Evolutionary conservation across 352 stramenopile genomes (phyloP).

Genomic region (Phytophthora fragariae): DNA sequence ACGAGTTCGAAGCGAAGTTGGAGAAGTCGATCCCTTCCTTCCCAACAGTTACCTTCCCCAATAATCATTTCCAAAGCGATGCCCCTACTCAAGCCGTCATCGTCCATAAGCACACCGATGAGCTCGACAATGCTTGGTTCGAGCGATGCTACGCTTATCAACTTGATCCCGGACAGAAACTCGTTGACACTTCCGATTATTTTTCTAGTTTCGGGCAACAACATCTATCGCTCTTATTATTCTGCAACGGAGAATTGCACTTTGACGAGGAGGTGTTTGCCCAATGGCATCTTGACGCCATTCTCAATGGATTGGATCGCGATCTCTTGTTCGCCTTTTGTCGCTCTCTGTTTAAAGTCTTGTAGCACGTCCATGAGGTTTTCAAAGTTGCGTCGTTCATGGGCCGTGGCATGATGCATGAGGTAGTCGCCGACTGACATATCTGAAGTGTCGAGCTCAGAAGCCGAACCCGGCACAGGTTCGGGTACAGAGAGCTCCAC

Average conservation of each 20-base stretch:
- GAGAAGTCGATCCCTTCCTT: neutral
- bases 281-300: slow-evolving; percentile 47
- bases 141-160: neutral
- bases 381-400: slow-evolving; percentile 65
- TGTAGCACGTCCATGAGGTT: slow-evolving; percentile 62
- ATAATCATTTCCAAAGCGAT: neutral
- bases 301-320: slow-evolving; percentile 42
- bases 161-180: neutral
- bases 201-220: neutral
- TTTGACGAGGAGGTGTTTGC: slow-evolving; percentile 47
- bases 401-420: slow-evolving; percentile 48
- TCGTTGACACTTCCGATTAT: neutral
- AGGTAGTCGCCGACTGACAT: slow-evolving; percentile 55
- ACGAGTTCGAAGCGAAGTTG: slow-evolving; percentile 3
- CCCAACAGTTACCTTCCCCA: slow-evolving; percentile 1
- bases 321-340: neutral
- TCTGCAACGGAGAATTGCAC: slow-evolving; percentile 52
- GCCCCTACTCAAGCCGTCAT: neutral
- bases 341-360: slow-evolving; percentile 37
- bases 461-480: neutral
- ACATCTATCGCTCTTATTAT: neutral
- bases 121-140: too few species aligned
- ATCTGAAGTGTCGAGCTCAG: neutral
- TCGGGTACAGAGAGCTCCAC: slow-evolving; percentile 2
- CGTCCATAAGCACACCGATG: neutral